Base-by-base conservation (phyloP, 257 asterid genomes). In the Gentiana dahurica region DNA sequence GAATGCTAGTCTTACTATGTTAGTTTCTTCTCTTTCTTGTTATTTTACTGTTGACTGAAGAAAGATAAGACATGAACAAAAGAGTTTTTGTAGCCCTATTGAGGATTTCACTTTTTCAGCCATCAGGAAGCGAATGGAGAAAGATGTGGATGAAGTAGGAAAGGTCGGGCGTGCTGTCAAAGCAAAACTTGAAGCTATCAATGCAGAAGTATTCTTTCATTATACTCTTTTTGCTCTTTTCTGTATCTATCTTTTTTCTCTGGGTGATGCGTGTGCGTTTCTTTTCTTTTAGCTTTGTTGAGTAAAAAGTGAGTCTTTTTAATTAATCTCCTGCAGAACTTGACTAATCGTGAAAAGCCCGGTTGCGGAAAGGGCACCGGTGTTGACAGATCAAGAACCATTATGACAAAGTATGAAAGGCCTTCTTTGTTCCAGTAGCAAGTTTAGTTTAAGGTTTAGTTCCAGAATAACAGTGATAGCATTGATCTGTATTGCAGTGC, bases 121-220 rank as follows among this genome's bases (percentile, higher is more conserved):
- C 35, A 85, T 88, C 61, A 81, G 94, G 78, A 85, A 85, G 75
- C 86, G 94, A 61, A 88, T 85, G 96, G 88, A 88, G 73, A 88
- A 82, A 73, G 95, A 82, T 63, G 72, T 84, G 35, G 87, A 85
- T 63, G 95, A 88, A 79, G 96, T 82, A 63, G 88, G 90, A 50
- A 85, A 85, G 75, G 71, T 79, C 68, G 88, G 95, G 37, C 89
- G 95, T 49, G 79, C 65, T 41, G 81, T 85, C 55, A 85, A 88
- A 79, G 68, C 43, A n/a, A 88, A 82, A 68, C 64, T 88, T 11
- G 94, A 82, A 75, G 79, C 77, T 37, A 70, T 79, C 56, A 80
- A 75, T 64, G 74, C 71, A 73, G 95, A 88, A n/a, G 96, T 87
- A 78, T 7, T 44, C 3, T 41, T 41, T 24, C 24, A 24, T 24